Evolutionary conservation across 2,329 filamentous ascomycete species (phyloP).

Genomic region (Pseudogymnoascus sp.): DNA sequence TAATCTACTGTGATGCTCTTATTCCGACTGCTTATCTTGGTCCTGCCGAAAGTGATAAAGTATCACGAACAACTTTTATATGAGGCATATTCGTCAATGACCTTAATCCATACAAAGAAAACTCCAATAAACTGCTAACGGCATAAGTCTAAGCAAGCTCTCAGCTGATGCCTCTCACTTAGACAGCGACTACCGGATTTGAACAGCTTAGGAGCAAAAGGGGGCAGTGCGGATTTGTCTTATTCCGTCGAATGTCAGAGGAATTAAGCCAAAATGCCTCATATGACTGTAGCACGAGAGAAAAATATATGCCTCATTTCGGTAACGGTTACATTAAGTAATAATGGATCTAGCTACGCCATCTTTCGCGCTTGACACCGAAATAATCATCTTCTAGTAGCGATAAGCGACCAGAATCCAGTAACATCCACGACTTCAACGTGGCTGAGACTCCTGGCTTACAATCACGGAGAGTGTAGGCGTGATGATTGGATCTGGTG

Average conservation of each 20-base stretch:
- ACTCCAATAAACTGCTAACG: neutral
- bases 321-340: neutral
- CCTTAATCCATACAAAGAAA: neutral
- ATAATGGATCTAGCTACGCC: neutral
- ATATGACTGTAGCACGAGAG: neutral
- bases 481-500: neutral
- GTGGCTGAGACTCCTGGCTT: neutral
- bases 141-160: neutral
- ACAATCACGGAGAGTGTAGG: neutral
- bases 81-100: neutral
- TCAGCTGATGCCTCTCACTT: neutral
- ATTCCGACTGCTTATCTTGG: neutral
- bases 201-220: neutral
- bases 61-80: neutral
- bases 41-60: neutral
- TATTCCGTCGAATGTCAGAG: neutral
- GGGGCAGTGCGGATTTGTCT: neutral
- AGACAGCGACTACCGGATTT: neutral
- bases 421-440: neutral
- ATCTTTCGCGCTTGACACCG: neutral
- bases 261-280: neutral
- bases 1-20: slow-evolving; percentile 36
- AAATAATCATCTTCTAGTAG: neutral
- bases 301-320: neutral
- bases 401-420: neutral